Percentiles rank a stretch among this genome's conserved stretches.
phyloP scores from a whole-genome alignment of 257 asterid genomes.

The Gentiana macrophylla region DNA sequence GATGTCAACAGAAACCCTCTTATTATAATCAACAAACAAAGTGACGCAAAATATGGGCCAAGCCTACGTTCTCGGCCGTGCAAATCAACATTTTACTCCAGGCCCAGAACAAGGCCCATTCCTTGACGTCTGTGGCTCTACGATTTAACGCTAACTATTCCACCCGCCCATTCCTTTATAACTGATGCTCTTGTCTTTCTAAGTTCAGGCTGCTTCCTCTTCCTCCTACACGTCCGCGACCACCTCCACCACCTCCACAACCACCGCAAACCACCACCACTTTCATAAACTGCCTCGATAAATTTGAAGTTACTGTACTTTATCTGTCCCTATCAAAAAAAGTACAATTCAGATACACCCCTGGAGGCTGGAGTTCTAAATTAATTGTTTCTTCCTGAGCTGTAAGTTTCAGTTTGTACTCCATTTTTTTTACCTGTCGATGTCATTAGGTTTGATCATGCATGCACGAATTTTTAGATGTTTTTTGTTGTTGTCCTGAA shows the following conservation, averaged over 20 bases:
- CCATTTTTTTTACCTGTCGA: too few species aligned
- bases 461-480: background rate
- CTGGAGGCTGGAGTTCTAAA: too few species aligned
- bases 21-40: too few species aligned
- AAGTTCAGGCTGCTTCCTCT: background rate
- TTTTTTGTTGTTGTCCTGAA: background rate
- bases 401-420: background rate
- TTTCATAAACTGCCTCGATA: background rate
- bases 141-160: constrained; percentile 10
- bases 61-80: background rate
- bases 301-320: background rate
- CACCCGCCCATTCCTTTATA: constrained; percentile 7
- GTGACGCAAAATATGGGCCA: background rate
- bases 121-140: constrained; percentile 6
- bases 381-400: background rate
- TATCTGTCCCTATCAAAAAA: background rate
- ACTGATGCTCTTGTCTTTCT: background rate
- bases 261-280: too few species aligned
- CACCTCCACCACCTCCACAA: background rate
- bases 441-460: background rate
- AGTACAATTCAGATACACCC: background rate
- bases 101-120: constrained; percentile 11
- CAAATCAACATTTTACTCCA: background rate
- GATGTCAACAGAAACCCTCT: too few species aligned
- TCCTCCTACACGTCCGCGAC: constrained; percentile 3